Evolutionary conservation across 2,329 filamentous ascomycete species (phyloP), one percentile per base, ranked within the genome.

Genomic region (Aspergillus phoenicis): DNA sequence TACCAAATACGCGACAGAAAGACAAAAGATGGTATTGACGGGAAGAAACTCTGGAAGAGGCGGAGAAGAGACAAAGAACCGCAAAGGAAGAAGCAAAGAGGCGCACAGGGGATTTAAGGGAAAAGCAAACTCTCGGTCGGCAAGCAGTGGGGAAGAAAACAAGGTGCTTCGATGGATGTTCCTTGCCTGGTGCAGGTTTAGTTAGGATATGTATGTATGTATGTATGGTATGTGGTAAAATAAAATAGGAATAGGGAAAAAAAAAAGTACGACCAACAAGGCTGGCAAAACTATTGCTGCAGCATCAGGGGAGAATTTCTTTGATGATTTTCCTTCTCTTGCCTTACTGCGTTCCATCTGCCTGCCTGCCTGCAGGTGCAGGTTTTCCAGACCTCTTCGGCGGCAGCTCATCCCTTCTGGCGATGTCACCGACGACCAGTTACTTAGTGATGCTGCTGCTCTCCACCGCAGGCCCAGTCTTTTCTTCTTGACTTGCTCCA

Each of bases 381-480:
- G 41, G 24, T 45, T 20, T 45, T 45, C 41, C 41, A 45, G 41
- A 45, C 41, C 20, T 45, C 41, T 45, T 45, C 41, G 20, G 20
- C 41, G 41, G 41, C 41, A 45, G 20, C 20, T 30, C 28, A 30
- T 45, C 20, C 41, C 52, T 22, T 33, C 52, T 36, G 6, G n/a
- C 41, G 20, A 45, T 45, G 41, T 45, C 41, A 45, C 33, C 33
- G 10, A 36, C 33, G 33, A 7, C 26, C 26, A 26, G 4, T 7
- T 13, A 13, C 10, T 36, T 36, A 36, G 33, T 43, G n/a, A 43
- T 26, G 39, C 43, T 53, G 49, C 57, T 36, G 33, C 33, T 36
- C 33, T 59, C 56, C 60, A 56, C 57, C 57, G 38, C 26, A 53
- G 41, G 41, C 41, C 41, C 22, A 45, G 41, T 45, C 33, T 36